Base-by-base conservation (phyloP, 768 basidiomycete species). In the Leucosporidium yakuticum region DNA sequence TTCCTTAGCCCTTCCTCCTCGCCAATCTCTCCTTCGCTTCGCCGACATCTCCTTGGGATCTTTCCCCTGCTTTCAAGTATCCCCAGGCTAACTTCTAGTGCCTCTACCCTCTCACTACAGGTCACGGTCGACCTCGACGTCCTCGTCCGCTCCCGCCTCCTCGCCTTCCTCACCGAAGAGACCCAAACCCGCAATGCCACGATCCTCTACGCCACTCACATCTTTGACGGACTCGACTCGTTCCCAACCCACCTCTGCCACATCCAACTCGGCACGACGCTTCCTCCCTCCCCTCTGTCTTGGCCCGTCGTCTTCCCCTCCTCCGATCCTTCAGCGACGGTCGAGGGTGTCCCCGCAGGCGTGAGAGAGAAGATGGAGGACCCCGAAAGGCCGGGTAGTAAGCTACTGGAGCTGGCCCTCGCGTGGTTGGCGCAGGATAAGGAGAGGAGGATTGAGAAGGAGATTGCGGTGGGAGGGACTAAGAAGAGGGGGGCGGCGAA, bases 51-150 rank as follows among this genome's bases (percentile, higher is more conserved):
- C n/a, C n/a, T n/a, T n/a, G n/a, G n/a, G n/a, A n/a, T n/a, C n/a
- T n/a, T n/a, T n/a, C n/a, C n/a, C n/a, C n/a, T n/a, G n/a, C n/a
- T n/a, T n/a, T n/a, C n/a, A n/a, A n/a, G n/a, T n/a, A n/a, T n/a
- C n/a, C n/a, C n/a, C n/a, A 29, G 11, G 25, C 15, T 56, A 29
- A 32, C 39, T 25, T n/a, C 36, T 60, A n/a, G n/a, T n/a, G 51
- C 36, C 53, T 63, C 23, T 36, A 4, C 39, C 14, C 39, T 15
- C 44, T n/a, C n/a, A n/a, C n/a, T n/a, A 36, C 62, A 93, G 90
- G 91, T 95, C 63, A 98, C 95, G 2, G 95, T 98, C 25, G 96
- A 99, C 78, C 82, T 99, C 20, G 96, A 99, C 75, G 94, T 97
- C 21, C 84, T 97, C 50, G 96, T 99, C 54, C 87, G 96, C 59